A percentile compares a stretch with the other conserved stretches of the same genome.
phyloP scores from a whole-genome alignment of 2,329 filamentous ascomycete species.

The Colletotrichum higginsianum region DNA sequence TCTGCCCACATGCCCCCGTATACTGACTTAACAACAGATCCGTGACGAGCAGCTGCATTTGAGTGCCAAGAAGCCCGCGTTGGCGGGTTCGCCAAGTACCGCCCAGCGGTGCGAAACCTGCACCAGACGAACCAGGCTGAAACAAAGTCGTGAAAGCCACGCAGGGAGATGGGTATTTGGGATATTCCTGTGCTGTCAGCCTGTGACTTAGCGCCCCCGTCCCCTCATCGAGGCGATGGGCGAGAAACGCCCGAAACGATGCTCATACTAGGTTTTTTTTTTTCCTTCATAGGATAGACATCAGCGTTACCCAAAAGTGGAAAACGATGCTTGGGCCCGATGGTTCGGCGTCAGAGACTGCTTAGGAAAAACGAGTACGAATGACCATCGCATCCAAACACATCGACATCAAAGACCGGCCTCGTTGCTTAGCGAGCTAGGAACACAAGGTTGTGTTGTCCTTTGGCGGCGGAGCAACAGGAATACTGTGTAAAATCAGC shows the following conservation, averaged over 20 bases:
- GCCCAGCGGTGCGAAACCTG: slow-evolving; percentile 28
- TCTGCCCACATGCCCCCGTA: neutral
- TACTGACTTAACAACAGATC: neutral
- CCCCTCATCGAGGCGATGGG: neutral
- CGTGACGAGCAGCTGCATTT: neutral
- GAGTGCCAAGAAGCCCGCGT: slow-evolving; percentile 29
- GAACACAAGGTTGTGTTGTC: slow-evolving; percentile 3
- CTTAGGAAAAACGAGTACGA: slow-evolving; percentile 20
- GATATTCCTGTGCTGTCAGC: neutral
- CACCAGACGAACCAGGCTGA: slow-evolving; percentile 39
- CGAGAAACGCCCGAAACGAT: neutral
- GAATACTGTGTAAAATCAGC: neutral
- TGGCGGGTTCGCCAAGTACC: slow-evolving; percentile 31
- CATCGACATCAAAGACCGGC: neutral
- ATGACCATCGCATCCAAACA: neutral
- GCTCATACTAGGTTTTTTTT: neutral
- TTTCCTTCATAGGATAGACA: neutral
- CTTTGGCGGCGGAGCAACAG: neutral
- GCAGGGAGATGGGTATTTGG: neutral
- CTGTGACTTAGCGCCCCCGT: neutral
- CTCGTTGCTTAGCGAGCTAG: neutral
- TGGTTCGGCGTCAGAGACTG: neutral
- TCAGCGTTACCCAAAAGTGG: slow-evolving; percentile 8
- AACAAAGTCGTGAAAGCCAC: slow-evolving; percentile 15
- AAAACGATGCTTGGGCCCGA: neutral